Percentiles rank a stretch among this genome's conserved stretches.
Evolutionary conservation across 257 asterid genomes (phyloP).

Genomic region (Penstemon eatonii): DNA sequence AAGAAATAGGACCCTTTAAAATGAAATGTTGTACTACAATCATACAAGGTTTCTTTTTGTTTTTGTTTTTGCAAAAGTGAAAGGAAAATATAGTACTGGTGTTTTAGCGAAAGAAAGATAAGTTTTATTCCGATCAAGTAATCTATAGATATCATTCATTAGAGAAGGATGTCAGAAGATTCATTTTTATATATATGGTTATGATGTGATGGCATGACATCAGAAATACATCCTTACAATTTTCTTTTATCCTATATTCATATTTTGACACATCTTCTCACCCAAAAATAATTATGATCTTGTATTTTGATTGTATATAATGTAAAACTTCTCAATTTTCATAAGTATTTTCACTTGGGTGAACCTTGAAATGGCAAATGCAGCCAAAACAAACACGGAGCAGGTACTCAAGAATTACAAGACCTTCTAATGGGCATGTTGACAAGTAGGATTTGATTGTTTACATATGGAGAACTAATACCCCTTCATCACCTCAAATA

Average conservation of each 20-base stretch:
- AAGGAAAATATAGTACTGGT: too few relatives aligned
- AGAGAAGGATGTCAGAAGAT: background rate
- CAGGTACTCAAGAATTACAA: background rate
- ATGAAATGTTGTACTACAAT: too few relatives aligned
- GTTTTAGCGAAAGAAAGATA: too few relatives aligned
- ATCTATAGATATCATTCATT: constrained; percentile 12
- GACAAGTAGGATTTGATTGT: background rate
- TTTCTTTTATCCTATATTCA: background rate
- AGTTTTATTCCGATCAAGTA: too few relatives aligned
- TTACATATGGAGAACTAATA: background rate
- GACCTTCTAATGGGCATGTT: background rate
- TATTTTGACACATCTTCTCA: background rate
- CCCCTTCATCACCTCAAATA: background rate
- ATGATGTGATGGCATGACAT: background rate
- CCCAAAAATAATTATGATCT: background rate
- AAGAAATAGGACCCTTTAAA: background rate
- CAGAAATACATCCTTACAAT: background rate
- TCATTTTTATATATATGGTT: background rate
- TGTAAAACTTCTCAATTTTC: background rate
- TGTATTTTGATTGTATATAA: background rate
- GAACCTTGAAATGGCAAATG: background rate
- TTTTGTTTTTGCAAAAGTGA: too few relatives aligned
- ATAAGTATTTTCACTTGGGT: background rate
- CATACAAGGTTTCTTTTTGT: too few relatives aligned
- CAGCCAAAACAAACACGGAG: constrained; percentile 5